Evolutionary conservation across 148 eudicot genomes (phyloP), one percentile per base, ranked within the genome.

Genomic region (Vaccinium myrtillus): DNA sequence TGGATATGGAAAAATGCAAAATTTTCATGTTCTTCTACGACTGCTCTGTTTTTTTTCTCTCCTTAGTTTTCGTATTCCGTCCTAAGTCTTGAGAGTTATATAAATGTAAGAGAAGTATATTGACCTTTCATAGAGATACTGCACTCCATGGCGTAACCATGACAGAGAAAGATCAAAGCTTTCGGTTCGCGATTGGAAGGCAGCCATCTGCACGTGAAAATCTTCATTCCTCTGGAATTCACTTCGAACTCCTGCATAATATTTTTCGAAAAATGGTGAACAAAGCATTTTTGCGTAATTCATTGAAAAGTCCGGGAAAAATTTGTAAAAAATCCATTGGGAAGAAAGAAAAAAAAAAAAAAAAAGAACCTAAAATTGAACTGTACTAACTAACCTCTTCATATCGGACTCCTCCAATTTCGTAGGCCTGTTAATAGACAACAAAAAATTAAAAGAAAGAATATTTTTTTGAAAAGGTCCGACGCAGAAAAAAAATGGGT

Each of bases 341-440:
- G 30, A 71, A 15, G 46, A 32, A 32, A 32, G 36, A 21, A 32
- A 32, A 30, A 15, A 30, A 12, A 1, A 30, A 3, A 8, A 32
- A 32, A 30, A 15, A 30, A 12, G 1, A 30, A 3, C 1, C 2
- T 27, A 32, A 23, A 59, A 43, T 80, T 25, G 23, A 82, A 50
- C 21, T 21, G 32, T 27, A 19, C 78, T 70, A 82, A 19, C 78
- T 70, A 82, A 82, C 84, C 84, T 82, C 78, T 82, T 82, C 78
- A 73, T 82, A 73, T 73, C 3, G 53, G 27, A 82, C 78, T 9
- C 65, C 84, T 71, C 46, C 67, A 82, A 46, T 59, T 73, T 71
- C 84, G 54, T 51, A 71, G 5, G 46, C 78, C 84, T 82, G 84
- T 27, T n/a, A 69, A 50, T n/a, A 30, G 5, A 73, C n/a, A 32